Evolutionary conservation across 2,329 filamentous ascomycete genomes (phyloP).

Genomic region (Leptographium flavum): DNA sequence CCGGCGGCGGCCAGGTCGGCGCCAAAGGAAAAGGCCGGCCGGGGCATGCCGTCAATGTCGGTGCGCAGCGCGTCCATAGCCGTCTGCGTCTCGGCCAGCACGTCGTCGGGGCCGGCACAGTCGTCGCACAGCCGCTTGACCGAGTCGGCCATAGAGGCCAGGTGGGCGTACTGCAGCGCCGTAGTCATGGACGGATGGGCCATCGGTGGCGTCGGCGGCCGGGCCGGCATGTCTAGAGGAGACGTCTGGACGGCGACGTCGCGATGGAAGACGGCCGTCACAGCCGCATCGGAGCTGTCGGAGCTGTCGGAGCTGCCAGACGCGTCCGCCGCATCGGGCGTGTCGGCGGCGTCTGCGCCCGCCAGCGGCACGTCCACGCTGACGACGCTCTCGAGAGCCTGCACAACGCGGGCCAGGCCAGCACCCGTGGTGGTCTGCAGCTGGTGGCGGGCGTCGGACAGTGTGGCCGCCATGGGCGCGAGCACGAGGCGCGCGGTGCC

Average conservation of each 20-base stretch:
- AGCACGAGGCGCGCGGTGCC: conserved; percentile 57
- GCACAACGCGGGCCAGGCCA: conserved; percentile 30
- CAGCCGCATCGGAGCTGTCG: conserved; percentile 26
- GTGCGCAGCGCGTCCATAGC: conserved; percentile 45
- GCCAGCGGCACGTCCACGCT: conserved; percentile 34
- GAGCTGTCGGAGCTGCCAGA: conserved; percentile 8
- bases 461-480: conserved; percentile 41
- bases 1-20: conserved; percentile 24
- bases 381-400: conserved; percentile 40
- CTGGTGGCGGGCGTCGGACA: conserved; percentile 37
- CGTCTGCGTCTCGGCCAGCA: conserved; percentile 29
- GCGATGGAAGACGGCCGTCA: conserved; percentile 61
- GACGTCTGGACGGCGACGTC: conserved; percentile 71
- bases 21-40: conserved; percentile 12
- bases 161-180: neutral
- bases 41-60: conserved; percentile 47
- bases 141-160: conserved; percentile 10
- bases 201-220: no score
- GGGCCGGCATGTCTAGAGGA: conserved; percentile 21
- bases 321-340: conserved; percentile 8
- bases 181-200: neutral
- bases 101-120: neutral
- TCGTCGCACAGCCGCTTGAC: conserved; percentile 5
- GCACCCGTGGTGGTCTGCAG: conserved; percentile 32
- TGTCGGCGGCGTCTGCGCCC: conserved; percentile 3